Evolutionary conservation across 305 asterid genomes (phyloP), one percentile per base, ranked within the genome.

Genomic region (Rubia tinctorum): DNA sequence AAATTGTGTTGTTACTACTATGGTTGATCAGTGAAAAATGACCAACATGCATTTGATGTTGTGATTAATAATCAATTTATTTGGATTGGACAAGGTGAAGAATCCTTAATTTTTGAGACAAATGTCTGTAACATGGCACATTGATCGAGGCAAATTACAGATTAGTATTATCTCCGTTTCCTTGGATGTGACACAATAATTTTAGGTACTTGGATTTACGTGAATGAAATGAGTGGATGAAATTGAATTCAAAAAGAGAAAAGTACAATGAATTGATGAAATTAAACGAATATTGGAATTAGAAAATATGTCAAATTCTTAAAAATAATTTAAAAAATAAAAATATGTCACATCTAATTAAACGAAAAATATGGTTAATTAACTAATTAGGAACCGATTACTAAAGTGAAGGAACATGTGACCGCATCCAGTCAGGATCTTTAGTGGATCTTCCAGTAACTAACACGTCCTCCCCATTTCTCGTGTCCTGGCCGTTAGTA

Each of bases 71-170:
- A n/a, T n/a, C n/a, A n/a, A n/a, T n/a, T 55, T 55, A 55, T 2
- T 23, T 6, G 14, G 14, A 61, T 5, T 14, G 47, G 63, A 73
- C 42, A 70, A 51, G 22, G 47, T 61, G 59, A 7, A 55, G 23
- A 62, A 73, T 73, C 70, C 70, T 20, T 43, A 45, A 45, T 9
- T 43, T 27, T 18, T 8, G 64, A 2, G 55, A n/a, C 73, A 30
- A n/a, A 67, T 70, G 72, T 68, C 30, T 2, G 44, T 43, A 68
- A 68, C 78, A 51, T 68, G 78, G 63, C 72, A 68, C 44, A 37
- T 6, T 5, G n/a, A 53, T 53, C 65, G 69, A 65, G 49, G 69
- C 14, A 11, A 37, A 39, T 45, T 7, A 14, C 14, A 65, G 49
- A 65, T 65, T 65, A 65, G 3, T 27, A n/a, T n/a, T n/a, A n/a